Evolutionary conservation across 306 rosid species (phyloP).

Genomic region (Castanospermum australe): DNA sequence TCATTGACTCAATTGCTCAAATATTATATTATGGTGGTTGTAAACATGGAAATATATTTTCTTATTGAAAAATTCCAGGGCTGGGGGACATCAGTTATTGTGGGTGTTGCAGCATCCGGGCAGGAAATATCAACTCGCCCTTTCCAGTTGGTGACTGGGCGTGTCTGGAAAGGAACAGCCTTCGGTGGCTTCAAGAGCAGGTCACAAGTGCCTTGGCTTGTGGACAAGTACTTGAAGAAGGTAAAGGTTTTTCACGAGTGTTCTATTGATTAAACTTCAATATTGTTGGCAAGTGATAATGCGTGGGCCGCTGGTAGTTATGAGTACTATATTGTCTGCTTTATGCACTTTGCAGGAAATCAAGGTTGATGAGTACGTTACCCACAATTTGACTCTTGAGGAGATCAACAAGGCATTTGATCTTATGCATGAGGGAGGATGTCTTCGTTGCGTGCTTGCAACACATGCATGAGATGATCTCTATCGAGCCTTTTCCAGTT

Average conservation of each 20-base stretch:
- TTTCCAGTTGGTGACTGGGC: slow-evolving; percentile 91
- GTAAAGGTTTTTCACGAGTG: slow-evolving; percentile 34
- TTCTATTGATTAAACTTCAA: background rate
- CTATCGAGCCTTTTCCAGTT: background rate
- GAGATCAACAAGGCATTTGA: slow-evolving; percentile 90
- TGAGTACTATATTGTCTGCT: background rate
- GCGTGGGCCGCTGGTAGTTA: background rate
- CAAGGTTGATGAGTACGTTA: slow-evolving; percentile 91
- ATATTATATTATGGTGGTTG: background rate
- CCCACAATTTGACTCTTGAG: slow-evolving; percentile 66
- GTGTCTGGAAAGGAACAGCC: slow-evolving; percentile 97
- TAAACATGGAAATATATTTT: background rate
- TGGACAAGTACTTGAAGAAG: slow-evolving; percentile 93
- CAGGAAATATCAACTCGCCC: slow-evolving; percentile 94
- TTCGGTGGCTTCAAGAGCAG: slow-evolving; percentile 97
- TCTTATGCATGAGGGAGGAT: slow-evolving; percentile 79
- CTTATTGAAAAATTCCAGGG: slow-evolving; percentile 54
- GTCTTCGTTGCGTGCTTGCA: slow-evolving; percentile 88
- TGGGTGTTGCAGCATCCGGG: slow-evolving; percentile 95
- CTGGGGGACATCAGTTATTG: slow-evolving; percentile 93
- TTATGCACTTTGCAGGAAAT: slow-evolving; percentile 61
- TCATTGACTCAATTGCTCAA: slow-evolving; percentile 17
- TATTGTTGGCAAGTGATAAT: slow-evolving; percentile 11
- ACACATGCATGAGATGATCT: slow-evolving; percentile 34
- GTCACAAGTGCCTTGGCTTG: slow-evolving; percentile 97